Percentiles rank a stretch among this genome's conserved stretches.
These are phyloP conservation scores for Henckelia pumila DNA, from an alignment of 257 asterid genomes.

Conservation along the genomic window DNA sequence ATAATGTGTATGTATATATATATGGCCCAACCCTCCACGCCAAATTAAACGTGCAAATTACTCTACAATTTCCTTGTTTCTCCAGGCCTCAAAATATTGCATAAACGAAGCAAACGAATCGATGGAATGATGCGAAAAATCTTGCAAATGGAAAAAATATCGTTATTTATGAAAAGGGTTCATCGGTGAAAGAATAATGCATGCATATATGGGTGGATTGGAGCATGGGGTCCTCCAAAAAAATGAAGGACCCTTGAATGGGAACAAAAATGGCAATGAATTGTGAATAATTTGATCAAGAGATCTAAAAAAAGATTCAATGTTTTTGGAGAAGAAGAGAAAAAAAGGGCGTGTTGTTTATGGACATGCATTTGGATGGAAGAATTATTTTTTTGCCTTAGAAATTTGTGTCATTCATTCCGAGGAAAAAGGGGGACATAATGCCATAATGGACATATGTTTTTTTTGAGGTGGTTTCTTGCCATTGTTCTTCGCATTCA, in stretches of 20 bases:
- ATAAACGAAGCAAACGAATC: not conserved
- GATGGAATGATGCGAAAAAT: constrained; percentile 1
- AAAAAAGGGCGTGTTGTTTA: constrained; percentile 25
- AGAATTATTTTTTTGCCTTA: constrained; percentile 26
- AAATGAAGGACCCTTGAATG: constrained; percentile 61
- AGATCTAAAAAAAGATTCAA: constrained; percentile 8
- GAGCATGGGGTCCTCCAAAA: constrained; percentile 69
- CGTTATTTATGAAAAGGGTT: not conserved
- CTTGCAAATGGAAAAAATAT: not conserved
- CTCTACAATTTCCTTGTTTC: not conserved
- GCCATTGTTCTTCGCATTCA: not conserved
- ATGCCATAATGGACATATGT: constrained; percentile 30
- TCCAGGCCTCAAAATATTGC: not conserved
- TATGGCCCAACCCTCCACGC: constrained; percentile 11
- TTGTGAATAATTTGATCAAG: constrained; percentile 23
- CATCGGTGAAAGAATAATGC: not conserved
- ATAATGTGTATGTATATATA: too few relatives aligned
- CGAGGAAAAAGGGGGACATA: constrained; percentile 51
- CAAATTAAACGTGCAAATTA: not conserved
- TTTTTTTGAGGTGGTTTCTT: constrained; percentile 9
- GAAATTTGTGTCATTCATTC: constrained; percentile 35
- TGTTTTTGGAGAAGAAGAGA: constrained; percentile 40
- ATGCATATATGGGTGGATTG: not conserved
- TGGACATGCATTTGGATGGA: constrained; percentile 30
- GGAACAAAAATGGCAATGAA: constrained; percentile 31